Conservation (phyloP, 495 filamentous ascomycete genomes). For the Aspergillus diversus region DNA sequence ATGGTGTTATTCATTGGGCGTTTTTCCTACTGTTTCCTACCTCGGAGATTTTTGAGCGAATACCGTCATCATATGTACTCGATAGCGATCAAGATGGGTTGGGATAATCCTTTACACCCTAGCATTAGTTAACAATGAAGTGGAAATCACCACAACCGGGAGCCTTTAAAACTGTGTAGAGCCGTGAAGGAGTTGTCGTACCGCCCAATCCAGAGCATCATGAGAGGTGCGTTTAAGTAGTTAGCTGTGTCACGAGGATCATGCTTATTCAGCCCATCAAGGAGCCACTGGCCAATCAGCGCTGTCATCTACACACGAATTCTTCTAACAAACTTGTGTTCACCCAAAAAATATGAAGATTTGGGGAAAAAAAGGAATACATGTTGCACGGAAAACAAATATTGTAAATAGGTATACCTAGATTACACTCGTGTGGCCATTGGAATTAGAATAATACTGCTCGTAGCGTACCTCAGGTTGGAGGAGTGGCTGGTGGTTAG, state of each 20-base stretch:
- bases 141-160: not conserved
- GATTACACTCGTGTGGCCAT: no score
- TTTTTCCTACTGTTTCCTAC: conserved; percentile 20
- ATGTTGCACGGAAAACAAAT: no score
- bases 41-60: conserved; percentile 9
- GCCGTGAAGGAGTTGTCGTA: not conserved
- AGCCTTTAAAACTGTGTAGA: no score
- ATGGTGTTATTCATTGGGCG: conserved; percentile 21
- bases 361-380: no score
- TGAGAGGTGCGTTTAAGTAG: not conserved
- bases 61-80: not conserved
- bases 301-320: not conserved
- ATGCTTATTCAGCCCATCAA: not conserved
- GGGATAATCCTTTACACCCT: not conserved
- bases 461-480: no score
- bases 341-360: no score
- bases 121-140: not conserved
- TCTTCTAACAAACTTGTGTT: not conserved
- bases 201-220: not conserved
- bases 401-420: no score
- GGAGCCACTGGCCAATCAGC: not conserved
- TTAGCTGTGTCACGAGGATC: not conserved
- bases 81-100: not conserved
- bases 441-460: no score
- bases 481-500: conserved; percentile 5